Evolutionary conservation across 192 early-diverging fungal species (phyloP), one percentile per base, ranked within the genome.

Genomic region (Umbelopsis sp.): DNA sequence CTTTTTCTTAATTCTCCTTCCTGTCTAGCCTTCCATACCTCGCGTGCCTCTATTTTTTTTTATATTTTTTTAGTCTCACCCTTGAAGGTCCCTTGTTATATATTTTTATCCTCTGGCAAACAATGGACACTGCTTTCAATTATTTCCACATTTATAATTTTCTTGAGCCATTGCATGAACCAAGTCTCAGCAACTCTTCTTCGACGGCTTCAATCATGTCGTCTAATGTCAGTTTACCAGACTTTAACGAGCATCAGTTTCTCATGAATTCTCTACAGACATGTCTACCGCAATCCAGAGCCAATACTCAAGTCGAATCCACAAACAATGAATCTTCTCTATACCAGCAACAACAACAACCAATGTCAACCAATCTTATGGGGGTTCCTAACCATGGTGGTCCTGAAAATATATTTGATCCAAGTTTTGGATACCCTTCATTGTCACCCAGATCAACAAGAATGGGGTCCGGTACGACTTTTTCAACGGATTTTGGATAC

Each of bases 121-220:
- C 20, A 62, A 62, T 62, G 56, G 56, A 62, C n/a, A 62, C 56
- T 62, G 56, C 56, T 62, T 62, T 62, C 14, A 62, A 62, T 62
- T 62, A 62, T 20, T 62, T 62, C 34, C 56, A 62, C 7, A 62
- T 34, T 62, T 62, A 62, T 34, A 62, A 62, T 6, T 62, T 62
- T 20, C 56, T 62, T 62, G 56, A 62, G 17, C 31, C 56, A 34
- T 62, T 62, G 20, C 56, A 62, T 62, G 56, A 62, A 32, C 56
- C 56, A 26, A 62, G 56, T 36, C 56, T 62, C 56, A 62, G 56
- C 56, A 62, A 62, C 56, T 62, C 56, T 29, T 29, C 8, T 32
- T 62, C 56, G 31, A 62, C 56, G 31, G 56, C 56, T 6, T 62
- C 56, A 11, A 62, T 62, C 16, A 62, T 62, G 56, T 62, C 56